Evolutionary conservation across 1,284 basidiomycete species (phyloP).

Genomic region (Leucoagaricus sp.): DNA sequence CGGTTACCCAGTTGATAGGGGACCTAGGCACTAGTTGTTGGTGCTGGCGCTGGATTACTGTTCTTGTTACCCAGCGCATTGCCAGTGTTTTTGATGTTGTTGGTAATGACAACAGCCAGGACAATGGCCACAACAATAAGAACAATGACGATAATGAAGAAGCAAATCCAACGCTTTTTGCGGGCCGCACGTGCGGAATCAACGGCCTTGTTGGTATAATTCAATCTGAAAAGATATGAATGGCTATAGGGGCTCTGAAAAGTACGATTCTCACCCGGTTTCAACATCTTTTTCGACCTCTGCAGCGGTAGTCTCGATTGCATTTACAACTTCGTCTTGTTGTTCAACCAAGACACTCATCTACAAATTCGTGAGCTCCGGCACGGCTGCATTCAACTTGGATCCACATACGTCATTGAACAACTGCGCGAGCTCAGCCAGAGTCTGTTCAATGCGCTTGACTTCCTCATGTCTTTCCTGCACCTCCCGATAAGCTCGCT

Average conservation of each 20-base stretch:
- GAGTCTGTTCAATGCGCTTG: slow-evolving; percentile 90
- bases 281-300: slow-evolving; percentile 81
- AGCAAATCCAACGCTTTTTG: slow-evolving; percentile 94
- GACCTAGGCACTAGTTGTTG: not conserved
- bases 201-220: slow-evolving; percentile 86
- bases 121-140: slow-evolving; percentile 66
- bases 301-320: slow-evolving; percentile 76
- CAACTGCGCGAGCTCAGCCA: slow-evolving; percentile 92
- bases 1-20: too few relatives aligned
- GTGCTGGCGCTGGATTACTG: slow-evolving; percentile 23
- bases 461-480: slow-evolving; percentile 97
- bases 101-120: slow-evolving; percentile 54
- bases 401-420: slow-evolving; percentile 89
- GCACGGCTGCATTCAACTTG: not conserved
- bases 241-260: not conserved
- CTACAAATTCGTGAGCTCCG: slow-evolving; percentile 34
- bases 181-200: slow-evolving; percentile 86
- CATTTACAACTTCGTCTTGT: slow-evolving; percentile 85
- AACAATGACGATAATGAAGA: slow-evolving; percentile 67
- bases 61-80: slow-evolving; percentile 18
- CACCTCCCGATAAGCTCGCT: slow-evolving; percentile 92
- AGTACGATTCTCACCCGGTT: slow-evolving; percentile 61
- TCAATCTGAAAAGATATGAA: slow-evolving; percentile 48
- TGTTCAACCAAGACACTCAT: slow-evolving; percentile 92
- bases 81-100: slow-evolving; percentile 29